A percentile compares a stretch with the other conserved stretches of the same genome.
phyloP scores from a whole-genome alignment of 2,329 filamentous ascomycete species.

The Bretziella fagacearum region DNA sequence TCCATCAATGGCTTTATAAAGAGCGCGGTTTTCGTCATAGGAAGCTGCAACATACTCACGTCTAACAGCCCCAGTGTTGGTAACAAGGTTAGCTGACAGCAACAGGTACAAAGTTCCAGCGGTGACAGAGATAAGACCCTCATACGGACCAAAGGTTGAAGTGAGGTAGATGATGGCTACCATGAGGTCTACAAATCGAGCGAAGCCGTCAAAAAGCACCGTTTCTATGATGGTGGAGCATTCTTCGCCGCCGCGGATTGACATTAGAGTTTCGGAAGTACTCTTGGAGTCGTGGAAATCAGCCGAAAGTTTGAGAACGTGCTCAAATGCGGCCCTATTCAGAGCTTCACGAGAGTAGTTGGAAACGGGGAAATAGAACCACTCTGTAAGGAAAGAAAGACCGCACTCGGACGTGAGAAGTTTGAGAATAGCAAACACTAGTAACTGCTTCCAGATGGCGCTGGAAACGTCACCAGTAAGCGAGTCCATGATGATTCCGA shows the following conservation, averaged over 20 bases:
- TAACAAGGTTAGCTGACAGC: slow-evolving; percentile 34
- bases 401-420: slow-evolving; percentile 39
- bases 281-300: slow-evolving; percentile 46
- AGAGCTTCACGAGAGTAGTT: slow-evolving; percentile 38
- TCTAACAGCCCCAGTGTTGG: slow-evolving; percentile 31
- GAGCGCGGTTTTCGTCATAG: slow-evolving; percentile 38
- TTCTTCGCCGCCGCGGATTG: slow-evolving; percentile 36
- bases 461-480: slow-evolving; percentile 34
- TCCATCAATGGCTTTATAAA: slow-evolving; percentile 38
- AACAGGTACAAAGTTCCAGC: slow-evolving; percentile 40
- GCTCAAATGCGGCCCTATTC: slow-evolving; percentile 38
- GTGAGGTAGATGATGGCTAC: slow-evolving; percentile 45
- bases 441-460: slow-evolving; percentile 35
- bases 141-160: slow-evolving; percentile 40
- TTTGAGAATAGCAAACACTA: slow-evolving; percentile 34
- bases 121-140: slow-evolving; percentile 43
- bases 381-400: slow-evolving; percentile 34
- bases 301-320: slow-evolving; percentile 42
- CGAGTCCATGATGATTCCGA: slow-evolving; percentile 61
- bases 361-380: slow-evolving; percentile 42
- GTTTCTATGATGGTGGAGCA: slow-evolving; percentile 41
- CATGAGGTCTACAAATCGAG: slow-evolving; percentile 42
- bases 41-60: slow-evolving; percentile 34
- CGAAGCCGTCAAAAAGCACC: slow-evolving; percentile 39
- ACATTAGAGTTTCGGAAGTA: slow-evolving; percentile 40